These are phyloP conservation scores for Teratosphaeria destructans DNA, from an alignment of 2,329 filamentous ascomycete species.

Conservation along the genomic window DNA sequence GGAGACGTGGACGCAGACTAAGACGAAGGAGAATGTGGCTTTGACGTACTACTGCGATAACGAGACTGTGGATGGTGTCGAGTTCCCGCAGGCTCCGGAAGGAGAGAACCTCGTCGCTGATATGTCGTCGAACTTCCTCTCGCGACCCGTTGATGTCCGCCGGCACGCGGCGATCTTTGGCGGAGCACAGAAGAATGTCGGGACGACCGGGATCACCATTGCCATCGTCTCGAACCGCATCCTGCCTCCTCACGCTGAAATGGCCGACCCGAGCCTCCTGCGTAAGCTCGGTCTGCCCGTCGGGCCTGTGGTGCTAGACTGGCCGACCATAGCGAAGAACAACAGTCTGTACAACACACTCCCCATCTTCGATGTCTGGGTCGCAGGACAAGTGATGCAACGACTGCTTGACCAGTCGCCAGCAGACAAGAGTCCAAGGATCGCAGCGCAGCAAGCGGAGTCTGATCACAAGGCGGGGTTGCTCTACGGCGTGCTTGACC, in stretches of 20 bases:
- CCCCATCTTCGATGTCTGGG: conserved; percentile 87
- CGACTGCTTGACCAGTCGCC: conserved; percentile 54
- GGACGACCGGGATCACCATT: conserved; percentile 74
- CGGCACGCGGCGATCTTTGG: conserved; percentile 81
- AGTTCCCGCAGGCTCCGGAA: conserved; percentile 67
- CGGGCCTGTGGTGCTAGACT: conserved; percentile 69
- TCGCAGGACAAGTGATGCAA: conserved; percentile 80
- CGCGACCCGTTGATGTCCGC: conserved; percentile 61
- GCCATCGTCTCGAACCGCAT: conserved; percentile 74
- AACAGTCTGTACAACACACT: conserved; percentile 94
- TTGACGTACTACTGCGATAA: conserved; percentile 90
- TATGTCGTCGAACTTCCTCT: conserved; percentile 91
- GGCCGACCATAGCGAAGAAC: conserved; percentile 78
- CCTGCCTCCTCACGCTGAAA: conserved; percentile 54
- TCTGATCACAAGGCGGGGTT: conserved; percentile 63
- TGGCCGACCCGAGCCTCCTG: conserved; percentile 59
- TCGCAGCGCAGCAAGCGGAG: conserved; percentile 65
- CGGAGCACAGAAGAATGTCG: conserved; percentile 90
- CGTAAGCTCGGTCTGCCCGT: conserved; percentile 66
- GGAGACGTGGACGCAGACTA: conserved; percentile 61
- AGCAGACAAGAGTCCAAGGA: conserved; percentile 46
- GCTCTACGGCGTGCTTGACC: conserved; percentile 70
- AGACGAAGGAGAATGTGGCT: conserved; percentile 50
- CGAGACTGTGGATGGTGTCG: conserved; percentile 87
- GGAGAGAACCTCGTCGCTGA: conserved; percentile 71